Percentiles rank a stretch among this genome's conserved stretches.
Evolutionary conservation across 176 grass and related monocot species (phyloP).

Genomic region (Aegilops sharonensis): DNA sequence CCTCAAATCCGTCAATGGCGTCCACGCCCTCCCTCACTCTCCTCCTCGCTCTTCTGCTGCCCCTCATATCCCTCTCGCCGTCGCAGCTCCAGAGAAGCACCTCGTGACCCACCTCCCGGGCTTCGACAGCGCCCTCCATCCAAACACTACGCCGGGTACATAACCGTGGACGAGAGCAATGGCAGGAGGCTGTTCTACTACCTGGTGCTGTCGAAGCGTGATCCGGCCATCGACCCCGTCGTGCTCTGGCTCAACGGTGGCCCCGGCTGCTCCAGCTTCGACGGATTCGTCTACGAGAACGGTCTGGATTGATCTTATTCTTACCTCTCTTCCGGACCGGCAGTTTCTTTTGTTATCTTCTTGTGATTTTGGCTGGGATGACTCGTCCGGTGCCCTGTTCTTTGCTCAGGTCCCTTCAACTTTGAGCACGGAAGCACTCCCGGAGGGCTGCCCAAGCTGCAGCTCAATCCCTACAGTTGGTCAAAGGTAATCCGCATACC

Average conservation of each 20-base stretch:
- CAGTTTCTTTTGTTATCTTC: background rate
- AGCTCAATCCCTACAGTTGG: conserved; percentile 89
- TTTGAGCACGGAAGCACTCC: conserved; percentile 43
- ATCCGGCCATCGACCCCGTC: conserved; percentile 63
- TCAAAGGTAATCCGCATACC: conserved; percentile 54
- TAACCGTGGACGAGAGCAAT: conserved; percentile 46
- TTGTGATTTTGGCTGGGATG: background rate
- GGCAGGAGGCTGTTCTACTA: conserved; percentile 80
- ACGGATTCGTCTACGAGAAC: conserved; percentile 81
- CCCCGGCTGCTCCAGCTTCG: conserved; percentile 87
- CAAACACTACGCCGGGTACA: conserved; percentile 65
- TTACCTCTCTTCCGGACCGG: background rate
- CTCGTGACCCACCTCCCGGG: conserved; percentile 47
- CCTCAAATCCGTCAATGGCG: background rate
- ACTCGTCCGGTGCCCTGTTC: background rate
- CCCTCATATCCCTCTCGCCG: background rate
- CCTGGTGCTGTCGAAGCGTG: conserved; percentile 62
- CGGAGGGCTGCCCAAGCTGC: conserved; percentile 51
- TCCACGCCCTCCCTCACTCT: background rate
- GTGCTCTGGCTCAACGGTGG: conserved; percentile 95
- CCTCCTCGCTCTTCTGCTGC: background rate
- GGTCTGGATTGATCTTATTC: conserved; percentile 16
- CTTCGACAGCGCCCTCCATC: conserved; percentile 55
- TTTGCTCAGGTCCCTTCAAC: conserved; percentile 64
- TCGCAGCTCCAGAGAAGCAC: conserved; percentile 43